These are phyloP conservation scores for Verbascum thapsus DNA, from an alignment of 257 asterid genomes.

Conservation along the genomic window DNA sequence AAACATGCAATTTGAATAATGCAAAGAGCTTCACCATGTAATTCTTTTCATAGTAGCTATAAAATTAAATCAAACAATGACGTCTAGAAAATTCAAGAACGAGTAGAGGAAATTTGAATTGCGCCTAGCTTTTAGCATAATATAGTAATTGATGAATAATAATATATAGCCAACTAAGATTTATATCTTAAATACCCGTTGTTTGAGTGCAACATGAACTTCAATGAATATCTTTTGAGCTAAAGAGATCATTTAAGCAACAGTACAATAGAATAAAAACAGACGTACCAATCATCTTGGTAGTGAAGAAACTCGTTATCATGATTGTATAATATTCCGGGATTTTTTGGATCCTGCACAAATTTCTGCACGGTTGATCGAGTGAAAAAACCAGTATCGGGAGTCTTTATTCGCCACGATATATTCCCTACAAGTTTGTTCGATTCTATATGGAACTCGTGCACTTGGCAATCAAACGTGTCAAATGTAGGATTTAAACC, in stretches of 20 bases:
- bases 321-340: conserved; percentile 88
- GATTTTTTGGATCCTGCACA: conserved; percentile 79
- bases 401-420: conserved; percentile 81
- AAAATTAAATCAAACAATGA: background rate
- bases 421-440: conserved; percentile 69
- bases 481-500: conserved; percentile 95
- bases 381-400: conserved; percentile 86
- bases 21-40: background rate
- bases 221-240: background rate
- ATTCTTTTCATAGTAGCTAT: too few relatives aligned
- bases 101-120: background rate
- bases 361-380: conserved; percentile 74
- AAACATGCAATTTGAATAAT: background rate
- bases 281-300: conserved; percentile 88
- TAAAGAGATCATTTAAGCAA: background rate
- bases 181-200: too few relatives aligned
- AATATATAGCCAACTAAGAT: too few relatives aligned
- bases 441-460: conserved; percentile 83
- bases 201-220: background rate
- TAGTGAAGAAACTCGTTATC: conserved; percentile 94
- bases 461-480: conserved; percentile 86
- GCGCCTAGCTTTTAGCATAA: too few relatives aligned
- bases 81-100: background rate
- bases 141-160: too few relatives aligned
- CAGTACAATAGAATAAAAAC: background rate